Evolutionary conservation across 345 rosid genomes (phyloP), one percentile per base, ranked within the genome.

Genomic region (Hevea brasiliensis): DNA sequence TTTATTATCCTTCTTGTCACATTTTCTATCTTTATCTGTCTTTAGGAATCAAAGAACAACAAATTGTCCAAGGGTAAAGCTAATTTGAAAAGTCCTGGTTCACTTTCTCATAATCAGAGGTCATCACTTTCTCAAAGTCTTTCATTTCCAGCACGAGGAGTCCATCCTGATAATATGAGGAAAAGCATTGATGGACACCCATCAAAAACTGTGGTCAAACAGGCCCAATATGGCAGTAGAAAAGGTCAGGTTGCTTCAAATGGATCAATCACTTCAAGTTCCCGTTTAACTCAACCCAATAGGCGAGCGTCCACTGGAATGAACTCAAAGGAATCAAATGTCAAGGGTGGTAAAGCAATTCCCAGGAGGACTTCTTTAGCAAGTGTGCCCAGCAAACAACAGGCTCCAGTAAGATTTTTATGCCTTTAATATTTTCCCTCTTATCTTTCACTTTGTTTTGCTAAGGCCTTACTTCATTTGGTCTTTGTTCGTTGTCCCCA

Each of bases 71-170:
- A 84, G 79, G 90, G 79, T 47, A 90, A 86, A 77, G 27, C 87
- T 61, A 85, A 70, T 74, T 58, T 61, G 81, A 92, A 78, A 80
- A 84, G 81, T 73, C 2, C 80, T 3, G 79, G 80, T 70, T 75
- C 84, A 6, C 61, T 80, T 71, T 66, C 89, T 67, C 79, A 53
- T 53, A 83, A 76, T 60, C 90, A 86, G 41, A 89, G 76, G 75
- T 70, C 79, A 26, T 72, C 68, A 24, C 79, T 90, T 69, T 89
- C 95, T 58, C 95, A 94, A 85, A 89, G 89, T 68, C 77, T 82
- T 79, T 90, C 95, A 51, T 90, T 90, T 82, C 90, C 95, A 5
- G 81, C 84, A 62, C 87, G 68, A 80, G 90, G 83, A 64, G 73
- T 67, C 73, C 79, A 54, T 40, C 65, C 68, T 66, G 86, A 86